Evolutionary conservation across 2,329 filamentous ascomycete species (phyloP), one percentile per base, ranked within the genome.

Genomic region (Polytolypa hystricis): DNA sequence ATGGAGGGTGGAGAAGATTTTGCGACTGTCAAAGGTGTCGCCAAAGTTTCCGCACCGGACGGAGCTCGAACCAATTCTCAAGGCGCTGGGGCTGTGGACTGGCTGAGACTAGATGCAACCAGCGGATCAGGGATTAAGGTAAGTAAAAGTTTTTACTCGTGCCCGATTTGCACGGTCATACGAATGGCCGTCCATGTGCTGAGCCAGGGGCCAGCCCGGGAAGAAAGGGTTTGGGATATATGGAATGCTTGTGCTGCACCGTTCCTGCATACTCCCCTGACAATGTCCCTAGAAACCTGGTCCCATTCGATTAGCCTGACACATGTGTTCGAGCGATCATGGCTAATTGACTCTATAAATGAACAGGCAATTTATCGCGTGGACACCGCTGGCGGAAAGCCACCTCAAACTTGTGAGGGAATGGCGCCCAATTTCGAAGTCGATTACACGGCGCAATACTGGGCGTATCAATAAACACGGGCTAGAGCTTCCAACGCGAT

Each of bases 321-420:
- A n/a, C n/a, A n/a, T n/a, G n/a, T n/a, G n/a, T n/a, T n/a, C n/a
- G n/a, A n/a, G n/a, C n/a, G n/a, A n/a, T n/a, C n/a, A n/a, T n/a
- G n/a, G n/a, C n/a, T n/a, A n/a, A n/a, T n/a, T n/a, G n/a, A n/a
- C n/a, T n/a, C n/a, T n/a, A n/a, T n/a, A n/a, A n/a, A n/a, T n/a
- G n/a, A n/a, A n/a, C 47, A 64, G 62, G 57, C 60, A 32, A 52
- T 65, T 9, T 66, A 63, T 38, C 58, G 60, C 27, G 53, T 64
- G 5, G 46, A 61, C 33, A 63, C 61, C 1, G 52, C 52, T 7
- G 52, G 53, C 8, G 62, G 62, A 7, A 40, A 44, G 7, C 35
- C 58, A 9, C 60, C 61, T 15, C 41, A 44, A 18, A 55, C 52
- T 0, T 65, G 62, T 43, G 41, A 47, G 19, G 48, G 50, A 5